These are phyloP conservation scores for Pilobolus umbonatus DNA, from an alignment of 192 early-diverging fungal species.

Conservation along the genomic window DNA sequence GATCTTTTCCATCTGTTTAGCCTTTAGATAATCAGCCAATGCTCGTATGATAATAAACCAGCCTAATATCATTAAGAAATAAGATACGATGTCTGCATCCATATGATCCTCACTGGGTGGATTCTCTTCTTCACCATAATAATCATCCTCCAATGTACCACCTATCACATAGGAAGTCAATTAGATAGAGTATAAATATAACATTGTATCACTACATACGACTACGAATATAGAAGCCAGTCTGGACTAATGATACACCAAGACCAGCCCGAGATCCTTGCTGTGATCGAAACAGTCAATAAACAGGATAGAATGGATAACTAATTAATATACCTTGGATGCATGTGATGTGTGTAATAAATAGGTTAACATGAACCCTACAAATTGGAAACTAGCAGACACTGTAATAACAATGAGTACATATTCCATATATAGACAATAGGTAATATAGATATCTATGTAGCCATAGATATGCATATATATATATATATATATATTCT, in stretches of 20 bases:
- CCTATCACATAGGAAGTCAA: constrained; percentile 12
- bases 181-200: neutral
- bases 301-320: neutral
- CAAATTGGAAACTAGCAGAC: constrained; percentile 74
- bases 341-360: constrained; percentile 88
- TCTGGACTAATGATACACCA: constrained; percentile 77
- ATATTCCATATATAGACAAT: neutral
- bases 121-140: constrained; percentile 20
- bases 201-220: constrained; percentile 24
- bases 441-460: neutral
- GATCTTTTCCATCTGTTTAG: constrained; percentile 65
- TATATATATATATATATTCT: neutral
- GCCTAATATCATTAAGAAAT: constrained; percentile 71
- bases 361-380: constrained; percentile 89
- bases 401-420: constrained; percentile 33
- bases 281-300: constrained; percentile 24
- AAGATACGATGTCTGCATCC: constrained; percentile 51
- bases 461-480: neutral
- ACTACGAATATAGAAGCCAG: constrained; percentile 67
- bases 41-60: constrained; percentile 69
- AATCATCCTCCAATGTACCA: constrained; percentile 31
- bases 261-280: constrained; percentile 73
- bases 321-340: constrained; percentile 48
- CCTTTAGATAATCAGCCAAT: constrained; percentile 66
- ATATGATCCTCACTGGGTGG: constrained; percentile 7